A percentile compares a stretch with the other conserved stretches of the same genome.
These are phyloP conservation scores for Aspergillus indologenus DNA, from an alignment of 495 filamentous ascomycete species.

Conservation along the genomic window DNA sequence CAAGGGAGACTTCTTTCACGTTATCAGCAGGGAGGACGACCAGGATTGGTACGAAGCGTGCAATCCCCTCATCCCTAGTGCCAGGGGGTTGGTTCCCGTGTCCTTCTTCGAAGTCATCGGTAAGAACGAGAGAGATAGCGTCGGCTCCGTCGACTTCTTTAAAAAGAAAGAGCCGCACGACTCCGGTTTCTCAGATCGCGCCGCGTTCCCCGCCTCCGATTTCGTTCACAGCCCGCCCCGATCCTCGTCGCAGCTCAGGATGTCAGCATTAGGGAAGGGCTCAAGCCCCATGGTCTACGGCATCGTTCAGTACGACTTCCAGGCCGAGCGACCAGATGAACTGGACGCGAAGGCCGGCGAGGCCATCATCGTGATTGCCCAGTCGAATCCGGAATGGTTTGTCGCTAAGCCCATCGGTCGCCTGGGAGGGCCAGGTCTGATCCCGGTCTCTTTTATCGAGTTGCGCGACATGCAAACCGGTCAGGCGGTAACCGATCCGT, in stretches of 20 bases:
- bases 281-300: conserved; percentile 90
- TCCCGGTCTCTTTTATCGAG: conserved; percentile 96
- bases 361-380: conserved; percentile 95
- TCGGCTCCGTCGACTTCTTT: conserved; percentile 65
- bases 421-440: conserved; percentile 88
- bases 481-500: conserved; percentile 73
- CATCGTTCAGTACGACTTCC: conserved; percentile 94
- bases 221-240: conserved; percentile 29
- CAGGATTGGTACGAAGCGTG: conserved; percentile 97
- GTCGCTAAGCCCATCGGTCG: conserved; percentile 97
- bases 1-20: conserved; percentile 97
- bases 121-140: conserved; percentile 80
- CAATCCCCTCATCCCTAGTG: conserved; percentile 86
- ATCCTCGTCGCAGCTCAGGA: conserved; percentile 38
- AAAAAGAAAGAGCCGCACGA: conserved; percentile 64
- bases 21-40: conserved; percentile 94
- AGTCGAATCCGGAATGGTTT: conserved; percentile 99
- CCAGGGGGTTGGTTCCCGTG: conserved; percentile 88
- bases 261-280: conserved; percentile 57
- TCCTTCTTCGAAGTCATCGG: conserved; percentile 88
- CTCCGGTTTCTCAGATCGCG: conserved; percentile 74
- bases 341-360: conserved; percentile 93
- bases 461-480: conserved; percentile 91
- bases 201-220: conserved; percentile 35
- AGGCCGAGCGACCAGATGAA: conserved; percentile 91